phyloP scores from a whole-genome alignment of 106 monocot species.

The Dendrobium chrysotoxum region DNA sequence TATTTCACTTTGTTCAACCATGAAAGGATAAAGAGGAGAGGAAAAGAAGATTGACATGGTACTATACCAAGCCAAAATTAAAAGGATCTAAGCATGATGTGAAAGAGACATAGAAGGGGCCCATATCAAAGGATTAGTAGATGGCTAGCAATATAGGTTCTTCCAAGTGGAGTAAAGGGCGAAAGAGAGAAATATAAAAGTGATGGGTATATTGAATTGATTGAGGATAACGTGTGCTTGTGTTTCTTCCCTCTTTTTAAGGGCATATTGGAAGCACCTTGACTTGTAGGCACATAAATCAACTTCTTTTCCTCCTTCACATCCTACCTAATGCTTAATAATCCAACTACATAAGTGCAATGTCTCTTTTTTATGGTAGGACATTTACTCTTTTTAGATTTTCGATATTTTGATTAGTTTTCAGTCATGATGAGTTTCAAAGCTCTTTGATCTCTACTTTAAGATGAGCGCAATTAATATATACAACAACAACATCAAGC shows the following conservation, averaged over 20 bases:
- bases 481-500: no score
- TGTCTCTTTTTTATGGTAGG: no score
- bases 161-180: background rate
- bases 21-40: background rate
- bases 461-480: no score
- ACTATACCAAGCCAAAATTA: background rate
- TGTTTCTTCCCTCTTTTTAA: background rate
- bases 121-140: background rate
- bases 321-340: no score
- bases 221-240: background rate
- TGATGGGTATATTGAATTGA: background rate
- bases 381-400: no score
- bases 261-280: background rate
- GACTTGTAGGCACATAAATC: no score
- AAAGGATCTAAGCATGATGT: background rate
- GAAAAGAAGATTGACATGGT: background rate
- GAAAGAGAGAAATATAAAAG: background rate
- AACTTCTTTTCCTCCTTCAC: no score
- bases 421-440: no score
- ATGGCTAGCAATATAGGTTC: background rate
- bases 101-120: background rate
- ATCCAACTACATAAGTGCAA: no score
- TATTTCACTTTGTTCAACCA: constrained; percentile 12
- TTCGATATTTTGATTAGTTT: no score
- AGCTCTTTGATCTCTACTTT: no score